Base-by-base conservation (phyloP, 2,329 filamentous ascomycete species). In the Fusarium sp. region DNA sequence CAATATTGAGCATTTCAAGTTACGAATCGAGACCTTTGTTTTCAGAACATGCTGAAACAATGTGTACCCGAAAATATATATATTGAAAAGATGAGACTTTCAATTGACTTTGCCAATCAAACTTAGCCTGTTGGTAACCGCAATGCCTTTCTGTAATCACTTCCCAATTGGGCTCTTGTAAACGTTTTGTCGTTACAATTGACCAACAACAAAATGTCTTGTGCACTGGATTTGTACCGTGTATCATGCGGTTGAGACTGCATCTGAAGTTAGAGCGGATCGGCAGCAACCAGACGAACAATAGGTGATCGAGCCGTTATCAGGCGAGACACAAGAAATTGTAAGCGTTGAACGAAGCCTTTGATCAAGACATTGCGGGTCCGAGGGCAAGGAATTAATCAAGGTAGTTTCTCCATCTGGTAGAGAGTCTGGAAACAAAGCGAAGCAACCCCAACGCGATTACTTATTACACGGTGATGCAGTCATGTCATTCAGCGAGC, bases 191-290 rank as follows among this genome's bases (percentile, higher is more conserved):
- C 42, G 26, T 14, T 63, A 33, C 26, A 36, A 26, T 33, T 39
- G n/a, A 42, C 41, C n/a, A 38, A 56, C 59, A 39, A 49, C 44
- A 64, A 44, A 26, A 24, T 41, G 28, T 12, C 22, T 57, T 38
- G 38, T 35, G 39, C 38, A 24, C 44, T 17, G 20, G 28, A 31
- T 31, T 31, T 31, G 28, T 31, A 28, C 26, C 35, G 28, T 41
- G 26, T 44, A 36, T 33, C 38, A 28, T 55, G 41, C 47, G 26
- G 14, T 20, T 41, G 24, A 24, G 35, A 20, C 18, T 66, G 22
- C 66, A 41, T 41, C 66, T 59, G 51, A 58, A 51, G 41, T 54
- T 65, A 47, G 28, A 35, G 58, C 66, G 66, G n/a, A 49, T 14
- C 22, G 31, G 33, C 33, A 31, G 36, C 26, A 22, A 28, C 28